Evolutionary conservation across 2,329 filamentous ascomycete genomes (phyloP), one percentile per base, ranked within the genome.

Genomic region (Colletotrichum sp.): DNA sequence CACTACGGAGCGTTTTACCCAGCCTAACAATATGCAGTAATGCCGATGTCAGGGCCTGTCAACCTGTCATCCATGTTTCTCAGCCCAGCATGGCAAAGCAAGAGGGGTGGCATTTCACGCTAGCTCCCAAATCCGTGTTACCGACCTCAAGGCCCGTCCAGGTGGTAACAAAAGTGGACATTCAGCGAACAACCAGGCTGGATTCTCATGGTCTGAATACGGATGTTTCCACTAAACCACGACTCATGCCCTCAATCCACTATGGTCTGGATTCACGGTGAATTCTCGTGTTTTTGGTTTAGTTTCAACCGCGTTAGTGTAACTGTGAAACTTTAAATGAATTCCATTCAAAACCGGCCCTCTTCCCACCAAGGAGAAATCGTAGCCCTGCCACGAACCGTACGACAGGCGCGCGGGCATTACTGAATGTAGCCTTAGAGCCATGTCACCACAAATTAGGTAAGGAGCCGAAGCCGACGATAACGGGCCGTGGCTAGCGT

Each of bases 161-260:
- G 28, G 66, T 69, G 57, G 55, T 52, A 62, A 24, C 57, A 18
- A 63, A 62, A 62, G 55, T 70, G 67, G 57, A n/a, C 28, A 57
- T 34, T 2, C 55, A 24, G 55, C 67, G 16, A 18, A 36, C 34
- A 3, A 36, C 36, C 44, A 36, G 63, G 63, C 63, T 66, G 24
- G n/a, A 18, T 32, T 21, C 4, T n/a, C 2, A 62, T n/a, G 57
- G 28, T 60, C 57, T n/a, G 62, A 67, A 55, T 30, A 55, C n/a
- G 64, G 64, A 16, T 24, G n/a, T n/a, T 18, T 28, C 59, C 36
- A 60, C 60, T 30, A 2, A 34, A 62, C 57, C 60, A 32, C 72
- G 62, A 71, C 72, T 71, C 69, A 39, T 66, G 72, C 39, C 18
- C 52, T 18, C 28, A 60, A 55, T 67, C 72, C 68, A 67, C 72